Evolutionary conservation across 2,329 filamentous ascomycete genomes (phyloP), one percentile per base, ranked within the genome.

Genomic region (Colletotrichum paranaense): DNA sequence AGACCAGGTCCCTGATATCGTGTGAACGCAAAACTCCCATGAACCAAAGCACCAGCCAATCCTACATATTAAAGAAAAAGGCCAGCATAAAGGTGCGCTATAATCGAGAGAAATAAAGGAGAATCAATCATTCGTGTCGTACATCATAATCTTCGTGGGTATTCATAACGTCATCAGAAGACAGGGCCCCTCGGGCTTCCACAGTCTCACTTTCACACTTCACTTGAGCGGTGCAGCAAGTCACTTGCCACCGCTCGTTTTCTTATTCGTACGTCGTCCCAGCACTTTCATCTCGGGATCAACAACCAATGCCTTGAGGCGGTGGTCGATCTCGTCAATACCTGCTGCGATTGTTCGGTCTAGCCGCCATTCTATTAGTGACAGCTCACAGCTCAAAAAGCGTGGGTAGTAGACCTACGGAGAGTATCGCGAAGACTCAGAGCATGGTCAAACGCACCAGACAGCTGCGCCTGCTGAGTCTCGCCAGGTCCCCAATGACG

Each of bases 361-460:
- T 75, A 22, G n/a, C 26, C 19, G 28, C 8, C 56, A 32, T 12
- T 6, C 7, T n/a, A 19, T 58, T 32, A 58, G 46, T 52, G 16
- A 52, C 46, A n/a, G n/a, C 19, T 4, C 19, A n/a, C 6, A 22
- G 46, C 19, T 22, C 16, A 52, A 22, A n/a, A 5, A 30, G 22
- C 11, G 5, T 14, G 24, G 24, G 4, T 32, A 38, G 12, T 14
- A 38, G 35, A 78, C 80, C 79, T 77, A 84, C 83, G 83, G 67
- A 84, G 80, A 8, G 79, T 78, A 67, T 80, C 81, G 56, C 82
- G 80, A 32, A 66, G 42, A 16, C 56, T 46, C 46, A 79, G 73
- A 42, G 65, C 62, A 57, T 62, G 28, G 38, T 55, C 3, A 38
- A 69, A 64, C 5, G 56, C 28, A 59, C 57, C 14, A 22, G 32